Evolutionary conservation across 2,329 filamentous ascomycete species (phyloP).

Genomic region (Phaeophleospora eucalypticola): DNA sequence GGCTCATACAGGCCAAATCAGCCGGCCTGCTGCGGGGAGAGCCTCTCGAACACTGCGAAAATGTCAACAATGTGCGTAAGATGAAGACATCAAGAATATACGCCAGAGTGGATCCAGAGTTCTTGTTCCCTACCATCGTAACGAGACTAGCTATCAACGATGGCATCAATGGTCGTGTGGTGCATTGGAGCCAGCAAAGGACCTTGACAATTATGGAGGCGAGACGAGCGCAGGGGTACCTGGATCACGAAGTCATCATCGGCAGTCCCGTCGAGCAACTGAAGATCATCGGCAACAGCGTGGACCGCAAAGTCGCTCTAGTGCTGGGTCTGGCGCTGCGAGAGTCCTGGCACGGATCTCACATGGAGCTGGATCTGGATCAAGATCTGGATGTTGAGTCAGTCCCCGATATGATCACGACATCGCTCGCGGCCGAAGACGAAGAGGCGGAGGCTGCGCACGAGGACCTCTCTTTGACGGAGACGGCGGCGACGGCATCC

Average conservation of each 20-base stretch:
- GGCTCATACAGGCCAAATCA: conserved; percentile 29
- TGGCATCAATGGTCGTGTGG: conserved; percentile 48
- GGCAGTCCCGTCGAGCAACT: conserved; percentile 55
- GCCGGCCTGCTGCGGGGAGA: conserved; percentile 27
- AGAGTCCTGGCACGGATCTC: conserved; percentile 49
- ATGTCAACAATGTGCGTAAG: conserved; percentile 21
- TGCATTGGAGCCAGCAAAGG: conserved; percentile 66
- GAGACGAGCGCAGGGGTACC: conserved; percentile 65
- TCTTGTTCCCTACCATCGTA: conserved; percentile 60
- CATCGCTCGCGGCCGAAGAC: not conserved
- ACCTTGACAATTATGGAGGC: conserved; percentile 63
- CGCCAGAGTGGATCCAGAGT: conserved; percentile 49
- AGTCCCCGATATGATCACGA: not conserved
- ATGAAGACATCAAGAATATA: conserved; percentile 38
- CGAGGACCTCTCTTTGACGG: not conserved
- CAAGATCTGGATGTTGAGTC: not conserved
- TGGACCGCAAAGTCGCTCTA: conserved; percentile 64
- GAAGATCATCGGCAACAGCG: conserved; percentile 71
- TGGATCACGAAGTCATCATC: conserved; percentile 65
- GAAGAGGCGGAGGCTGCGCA: not conserved
- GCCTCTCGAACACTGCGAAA: conserved; percentile 18
- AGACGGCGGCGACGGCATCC: not conserved
- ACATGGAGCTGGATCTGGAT: conserved; percentile 7
- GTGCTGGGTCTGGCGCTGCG: conserved; percentile 62
- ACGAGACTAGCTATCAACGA: conserved; percentile 53